Conservation (phyloP, 139 green algal species). For the Tetradesmus lagerheimii region DNA sequence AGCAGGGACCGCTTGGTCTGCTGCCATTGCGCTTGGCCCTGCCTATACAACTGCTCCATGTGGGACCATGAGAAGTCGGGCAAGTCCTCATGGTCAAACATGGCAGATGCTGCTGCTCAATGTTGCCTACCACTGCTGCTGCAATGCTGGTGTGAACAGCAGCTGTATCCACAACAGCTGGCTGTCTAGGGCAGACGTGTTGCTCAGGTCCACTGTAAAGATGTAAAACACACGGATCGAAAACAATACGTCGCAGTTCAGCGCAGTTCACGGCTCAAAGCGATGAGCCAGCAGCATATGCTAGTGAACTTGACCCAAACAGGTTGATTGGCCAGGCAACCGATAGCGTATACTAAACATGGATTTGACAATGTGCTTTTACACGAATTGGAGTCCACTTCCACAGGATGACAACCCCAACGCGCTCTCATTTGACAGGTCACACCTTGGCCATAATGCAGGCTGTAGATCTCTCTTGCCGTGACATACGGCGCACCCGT, state of each 20-base stretch:
- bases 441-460: not conserved
- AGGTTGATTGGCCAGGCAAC: no score
- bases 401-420: not conserved
- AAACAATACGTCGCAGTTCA: not conserved
- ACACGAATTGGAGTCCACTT: no score
- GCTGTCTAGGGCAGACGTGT: not conserved
- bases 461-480: not conserved
- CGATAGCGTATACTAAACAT: no score
- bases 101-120: not conserved
- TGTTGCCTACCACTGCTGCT: not conserved
- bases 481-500: not conserved
- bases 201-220: not conserved
- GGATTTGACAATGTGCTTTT: no score
- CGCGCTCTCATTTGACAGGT: not conserved
- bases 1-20: not conserved
- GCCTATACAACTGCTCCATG: not conserved
- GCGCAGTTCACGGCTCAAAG: not conserved
- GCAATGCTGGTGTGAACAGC: not conserved
- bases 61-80: constrained; percentile 8
- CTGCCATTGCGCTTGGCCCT: not conserved
- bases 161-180: not conserved
- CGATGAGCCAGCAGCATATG: not conserved
- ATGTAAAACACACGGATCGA: not conserved
- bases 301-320: not conserved
- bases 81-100: constrained; percentile 22